phyloP scores from a whole-genome alignment of 139 green algal genomes.

The Coccomyxa sp. region DNA sequence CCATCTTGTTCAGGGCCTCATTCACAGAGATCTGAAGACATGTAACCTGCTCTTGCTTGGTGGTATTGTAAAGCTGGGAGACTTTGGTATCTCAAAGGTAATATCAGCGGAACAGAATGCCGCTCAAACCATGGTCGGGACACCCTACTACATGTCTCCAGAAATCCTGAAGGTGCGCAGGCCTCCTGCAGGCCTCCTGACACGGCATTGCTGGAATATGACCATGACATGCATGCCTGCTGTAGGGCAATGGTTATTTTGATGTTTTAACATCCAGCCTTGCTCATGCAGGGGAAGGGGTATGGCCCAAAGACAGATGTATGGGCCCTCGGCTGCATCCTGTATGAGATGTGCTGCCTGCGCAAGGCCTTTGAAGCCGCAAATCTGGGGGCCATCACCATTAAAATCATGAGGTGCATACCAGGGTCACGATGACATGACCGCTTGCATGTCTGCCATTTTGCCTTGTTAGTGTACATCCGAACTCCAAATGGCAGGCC shows the following conservation, averaged over 20 bases:
- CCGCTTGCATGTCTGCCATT: neutral
- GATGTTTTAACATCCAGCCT: too few relatives aligned
- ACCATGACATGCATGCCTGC: neutral
- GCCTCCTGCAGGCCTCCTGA: neutral
- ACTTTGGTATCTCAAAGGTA: slow-evolving; percentile 62
- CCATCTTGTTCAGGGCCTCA: slow-evolving; percentile 21
- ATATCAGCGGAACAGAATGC: slow-evolving; percentile 17
- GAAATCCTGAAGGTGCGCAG: slow-evolving; percentile 40
- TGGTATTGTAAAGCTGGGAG: slow-evolving; percentile 60
- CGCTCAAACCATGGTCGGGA: slow-evolving; percentile 45
- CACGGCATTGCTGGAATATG: neutral
- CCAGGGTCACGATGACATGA: neutral
- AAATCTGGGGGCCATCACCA: slow-evolving; percentile 18
- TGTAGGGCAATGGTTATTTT: too few relatives aligned
- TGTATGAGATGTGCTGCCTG: slow-evolving; percentile 80
- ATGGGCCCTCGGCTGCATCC: slow-evolving; percentile 78
- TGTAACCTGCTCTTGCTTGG: slow-evolving; percentile 31
- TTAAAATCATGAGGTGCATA: slow-evolving; percentile 23
- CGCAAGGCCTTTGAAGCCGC: slow-evolving; percentile 32
- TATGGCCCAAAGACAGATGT: slow-evolving; percentile 78
- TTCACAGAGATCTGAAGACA: slow-evolving; percentile 50
- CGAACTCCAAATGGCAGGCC: neutral
- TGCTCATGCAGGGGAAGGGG: slow-evolving; percentile 26
- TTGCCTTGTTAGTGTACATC: neutral
- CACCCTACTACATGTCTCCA: slow-evolving; percentile 52